Conservation (phyloP, 805 yeast genomes). For the Ogataea degrootiae region DNA sequence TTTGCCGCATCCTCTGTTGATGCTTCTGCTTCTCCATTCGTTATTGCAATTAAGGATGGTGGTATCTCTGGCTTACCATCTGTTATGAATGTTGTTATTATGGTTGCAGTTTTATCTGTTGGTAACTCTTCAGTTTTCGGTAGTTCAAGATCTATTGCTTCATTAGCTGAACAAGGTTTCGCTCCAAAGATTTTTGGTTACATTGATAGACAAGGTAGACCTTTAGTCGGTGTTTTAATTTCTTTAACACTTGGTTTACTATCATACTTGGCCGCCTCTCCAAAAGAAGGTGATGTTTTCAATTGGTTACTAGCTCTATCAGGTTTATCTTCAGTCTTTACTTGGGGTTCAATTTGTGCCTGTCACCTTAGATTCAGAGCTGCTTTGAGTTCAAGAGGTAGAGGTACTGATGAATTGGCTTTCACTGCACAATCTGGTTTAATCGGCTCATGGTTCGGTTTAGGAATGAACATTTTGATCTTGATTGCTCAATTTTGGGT, state of each 20-base stretch:
- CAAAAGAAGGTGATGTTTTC: slow-evolving; percentile 53
- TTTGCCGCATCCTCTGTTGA: slow-evolving; percentile 45
- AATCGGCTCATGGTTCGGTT: slow-evolving; percentile 62
- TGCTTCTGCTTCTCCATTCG: slow-evolving; percentile 70
- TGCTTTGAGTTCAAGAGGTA: slow-evolving; percentile 61
- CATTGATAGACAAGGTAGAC: slow-evolving; percentile 76
- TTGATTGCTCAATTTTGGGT: slow-evolving; percentile 79
- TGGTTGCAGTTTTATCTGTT: slow-evolving; percentile 69
- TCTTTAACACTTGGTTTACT: slow-evolving; percentile 53
- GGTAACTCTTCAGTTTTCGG: slow-evolving; percentile 74
- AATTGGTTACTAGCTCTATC: slow-evolving; percentile 74
- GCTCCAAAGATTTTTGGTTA: slow-evolving; percentile 61
- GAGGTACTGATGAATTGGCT: slow-evolving; percentile 62
- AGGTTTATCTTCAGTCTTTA: slow-evolving; percentile 71
- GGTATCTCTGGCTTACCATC: slow-evolving; percentile 65
- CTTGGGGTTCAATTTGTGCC: slow-evolving; percentile 72
- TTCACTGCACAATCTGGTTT: slow-evolving; percentile 66
- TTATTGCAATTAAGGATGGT: slow-evolving; percentile 59
- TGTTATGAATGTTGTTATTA: slow-evolving; percentile 68
- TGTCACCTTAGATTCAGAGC: slow-evolving; percentile 68
- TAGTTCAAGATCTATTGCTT: slow-evolving; percentile 64
- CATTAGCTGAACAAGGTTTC: slow-evolving; percentile 66
- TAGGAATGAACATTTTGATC: slow-evolving; percentile 51
- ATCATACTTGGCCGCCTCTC: slow-evolving; percentile 60
- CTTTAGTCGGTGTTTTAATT: slow-evolving; percentile 58